Base-by-base conservation (phyloP, 2,329 filamentous ascomycete genomes). In the Penicillium sp. region DNA sequence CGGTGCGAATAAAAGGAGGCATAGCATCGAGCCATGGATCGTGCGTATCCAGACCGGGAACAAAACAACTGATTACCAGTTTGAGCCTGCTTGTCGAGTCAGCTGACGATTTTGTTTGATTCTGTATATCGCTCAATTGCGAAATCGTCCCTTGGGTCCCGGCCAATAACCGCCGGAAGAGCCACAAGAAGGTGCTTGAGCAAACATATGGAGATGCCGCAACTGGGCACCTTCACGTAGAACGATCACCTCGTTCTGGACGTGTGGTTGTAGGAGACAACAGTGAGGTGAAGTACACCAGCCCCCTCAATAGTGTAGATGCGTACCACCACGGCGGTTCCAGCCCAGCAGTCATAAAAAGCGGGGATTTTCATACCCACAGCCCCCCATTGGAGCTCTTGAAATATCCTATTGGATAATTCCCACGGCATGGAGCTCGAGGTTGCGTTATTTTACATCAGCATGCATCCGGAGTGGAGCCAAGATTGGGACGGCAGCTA, bases 371-470 rank as follows among this genome's bases (percentile, higher is more conserved):
- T 6, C 6, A 16, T 35, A 2, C 9, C 30, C 30, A 33, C 13
- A 5, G 5, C 13, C 7, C 16, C 36, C 8, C 10, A 22, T 14
- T 40, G 9, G 18, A 22, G 18, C 22, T 40, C 38, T 9, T 40
- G 10, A 5, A 22, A 24, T 14, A 6, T 25, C 38, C 22, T 8
- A 25, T 40, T 40, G 38, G 38, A 6, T 4, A n/a, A 22, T 22
- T 22, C 18, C 38, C 10, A 13, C 20, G 14, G 11, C 20, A 30
- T 28, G 44, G 31, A 47, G 38, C 31, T 14, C 25, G n/a, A 11
- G 5, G 2, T 31, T 44, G 49, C 44, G 44, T 47, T 27, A 22
- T 44, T 39, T 31, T 44, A 33, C 39, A 51, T 46, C 25, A 43
- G 24, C 22, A 20, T 52, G 50, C 44, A 44, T 47, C 35, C 9